phyloP scores from a whole-genome alignment of 441 rosid species.

The Gossypium trilobum region DNA sequence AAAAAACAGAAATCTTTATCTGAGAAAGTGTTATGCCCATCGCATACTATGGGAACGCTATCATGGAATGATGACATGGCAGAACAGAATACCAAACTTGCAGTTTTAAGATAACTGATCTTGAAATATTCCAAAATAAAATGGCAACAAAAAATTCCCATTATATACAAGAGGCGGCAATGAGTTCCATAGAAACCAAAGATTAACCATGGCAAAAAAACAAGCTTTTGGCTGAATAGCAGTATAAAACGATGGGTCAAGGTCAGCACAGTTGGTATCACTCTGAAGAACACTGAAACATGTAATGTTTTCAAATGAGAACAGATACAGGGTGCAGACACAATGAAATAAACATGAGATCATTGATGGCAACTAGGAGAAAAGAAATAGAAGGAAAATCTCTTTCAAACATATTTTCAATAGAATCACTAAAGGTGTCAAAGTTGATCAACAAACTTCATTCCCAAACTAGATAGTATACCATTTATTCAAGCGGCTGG shows the following conservation, averaged over 20 bases:
- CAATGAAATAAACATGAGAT: neutral
- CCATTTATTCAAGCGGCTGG: constrained; percentile 58
- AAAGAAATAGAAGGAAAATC: neutral
- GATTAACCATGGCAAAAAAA: neutral
- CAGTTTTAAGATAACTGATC: neutral
- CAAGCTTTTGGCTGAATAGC: neutral
- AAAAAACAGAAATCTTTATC: neutral
- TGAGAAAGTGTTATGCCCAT: neutral
- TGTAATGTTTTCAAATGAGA: neutral
- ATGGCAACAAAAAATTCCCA: neutral
- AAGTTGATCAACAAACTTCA: neutral
- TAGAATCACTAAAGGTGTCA: neutral
- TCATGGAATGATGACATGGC: neutral
- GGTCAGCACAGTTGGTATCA: neutral
- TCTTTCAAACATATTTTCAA: neutral
- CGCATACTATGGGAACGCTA: neutral
- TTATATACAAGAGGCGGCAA: neutral
- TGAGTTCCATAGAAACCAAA: neutral
- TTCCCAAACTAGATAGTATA: constrained; percentile 16
- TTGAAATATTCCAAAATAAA: neutral
- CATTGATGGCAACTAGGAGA: neutral
- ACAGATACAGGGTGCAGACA: neutral
- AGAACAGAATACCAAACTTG: neutral
- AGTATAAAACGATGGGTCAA: neutral
- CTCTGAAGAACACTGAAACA: neutral